Conservation (phyloP, 352 stramenopile genomes). For the Pythium monospermum region DNA sequence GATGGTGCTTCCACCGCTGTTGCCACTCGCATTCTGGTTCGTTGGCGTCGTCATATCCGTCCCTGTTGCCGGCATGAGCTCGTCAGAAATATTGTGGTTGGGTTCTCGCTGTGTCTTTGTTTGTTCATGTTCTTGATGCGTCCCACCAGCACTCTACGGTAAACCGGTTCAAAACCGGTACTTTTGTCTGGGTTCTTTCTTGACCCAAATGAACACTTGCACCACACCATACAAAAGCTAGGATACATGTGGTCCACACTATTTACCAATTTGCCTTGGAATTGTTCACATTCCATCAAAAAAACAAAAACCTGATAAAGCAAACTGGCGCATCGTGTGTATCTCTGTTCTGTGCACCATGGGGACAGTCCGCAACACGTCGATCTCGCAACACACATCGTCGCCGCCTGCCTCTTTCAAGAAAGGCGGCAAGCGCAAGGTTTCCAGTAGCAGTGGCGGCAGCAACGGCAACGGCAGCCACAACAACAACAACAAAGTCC, state of each 20-base stretch:
- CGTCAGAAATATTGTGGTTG: not conserved
- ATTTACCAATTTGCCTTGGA: not conserved
- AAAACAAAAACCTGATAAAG: not conserved
- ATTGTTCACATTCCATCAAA: not conserved
- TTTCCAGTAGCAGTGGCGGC: not conserved
- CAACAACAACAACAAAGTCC: too few relatives aligned
- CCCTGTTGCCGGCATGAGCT: not conserved
- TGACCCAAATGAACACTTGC: not conserved
- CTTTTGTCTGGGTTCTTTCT: constrained; percentile 2
- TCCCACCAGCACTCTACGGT: not conserved
- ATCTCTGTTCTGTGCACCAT: not conserved
- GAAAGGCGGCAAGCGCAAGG: constrained; percentile 19
- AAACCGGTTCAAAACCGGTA: not conserved
- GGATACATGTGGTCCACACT: not conserved
- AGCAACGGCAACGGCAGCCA: too few relatives aligned
- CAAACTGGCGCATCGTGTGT: not conserved
- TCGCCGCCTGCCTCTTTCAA: constrained; percentile 8
- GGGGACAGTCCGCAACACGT: constrained; percentile 19
- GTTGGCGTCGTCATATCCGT: constrained; percentile 3
- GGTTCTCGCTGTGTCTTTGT: not conserved
- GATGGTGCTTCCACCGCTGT: not conserved
- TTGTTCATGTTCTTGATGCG: constrained; percentile 2
- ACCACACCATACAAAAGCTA: not conserved
- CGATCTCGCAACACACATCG: not conserved
- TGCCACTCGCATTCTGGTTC: not conserved